Evolutionary conservation across 177 flowering plant species (phyloP).

Genomic region (Vitis hybrid): DNA sequence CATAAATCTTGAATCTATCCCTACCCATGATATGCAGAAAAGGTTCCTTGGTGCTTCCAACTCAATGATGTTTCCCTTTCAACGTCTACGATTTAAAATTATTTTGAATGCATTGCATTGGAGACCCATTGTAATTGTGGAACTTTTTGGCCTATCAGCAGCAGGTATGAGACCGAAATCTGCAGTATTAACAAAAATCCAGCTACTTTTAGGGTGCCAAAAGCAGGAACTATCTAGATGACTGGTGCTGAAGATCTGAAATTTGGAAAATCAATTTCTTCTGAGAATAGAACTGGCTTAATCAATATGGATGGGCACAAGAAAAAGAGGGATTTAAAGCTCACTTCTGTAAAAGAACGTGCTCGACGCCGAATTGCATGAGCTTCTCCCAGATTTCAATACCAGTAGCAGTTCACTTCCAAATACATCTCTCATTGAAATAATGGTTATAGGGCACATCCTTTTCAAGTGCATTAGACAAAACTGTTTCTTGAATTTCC

Average conservation of each 20-base stretch:
- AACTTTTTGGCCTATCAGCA: slow-evolving; percentile 18
- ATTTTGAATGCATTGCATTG: slow-evolving; percentile 9
- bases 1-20: slow-evolving; percentile 18
- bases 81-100: slow-evolving; percentile 12
- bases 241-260: slow-evolving; percentile 46
- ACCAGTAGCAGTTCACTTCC: slow-evolving; percentile 1
- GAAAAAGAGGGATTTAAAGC: slow-evolving; percentile 35
- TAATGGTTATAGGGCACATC: not conserved
- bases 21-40: slow-evolving; percentile 23
- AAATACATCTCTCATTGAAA: no score
- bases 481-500: not conserved
- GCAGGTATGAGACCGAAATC: slow-evolving; percentile 22
- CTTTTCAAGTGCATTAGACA: not conserved
- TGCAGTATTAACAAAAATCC: slow-evolving; percentile 77
- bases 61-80: slow-evolving; percentile 5
- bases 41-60: slow-evolving; percentile 13
- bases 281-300: slow-evolving; percentile 15
- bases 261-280: slow-evolving; percentile 12
- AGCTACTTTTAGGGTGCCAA: slow-evolving; percentile 72
- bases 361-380: slow-evolving; percentile 11
- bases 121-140: slow-evolving; percentile 14
- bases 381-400: not conserved
- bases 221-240: no score
- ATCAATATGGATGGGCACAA: slow-evolving; percentile 28
- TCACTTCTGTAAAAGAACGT: slow-evolving; percentile 20